Percentiles rank a stretch among this genome's conserved stretches.
phyloP scores from a whole-genome alignment of 2,329 filamentous ascomycete species.

The Neurospora crassa region DNA sequence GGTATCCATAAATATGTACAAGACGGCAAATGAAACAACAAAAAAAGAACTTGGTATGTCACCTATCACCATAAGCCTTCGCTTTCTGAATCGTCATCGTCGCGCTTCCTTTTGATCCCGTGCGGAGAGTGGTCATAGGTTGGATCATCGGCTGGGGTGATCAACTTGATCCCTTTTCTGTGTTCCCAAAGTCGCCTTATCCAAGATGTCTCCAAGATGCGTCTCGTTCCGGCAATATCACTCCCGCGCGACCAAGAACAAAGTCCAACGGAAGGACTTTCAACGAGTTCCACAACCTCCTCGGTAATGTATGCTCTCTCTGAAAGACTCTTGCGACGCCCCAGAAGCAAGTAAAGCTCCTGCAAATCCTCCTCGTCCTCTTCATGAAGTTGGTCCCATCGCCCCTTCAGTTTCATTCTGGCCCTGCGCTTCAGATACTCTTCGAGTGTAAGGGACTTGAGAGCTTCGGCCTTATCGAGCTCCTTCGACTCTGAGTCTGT shows the following conservation, averaged over 20 bases:
- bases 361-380: background rate
- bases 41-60: no score
- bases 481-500: background rate
- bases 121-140: background rate
- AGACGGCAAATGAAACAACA: background rate
- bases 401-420: background rate
- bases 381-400: background rate
- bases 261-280: no score
- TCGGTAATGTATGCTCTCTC: background rate
- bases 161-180: background rate
- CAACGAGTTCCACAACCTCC: background rate
- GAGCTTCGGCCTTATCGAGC: background rate
- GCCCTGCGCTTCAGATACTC: background rate
- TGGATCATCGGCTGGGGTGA: background rate
- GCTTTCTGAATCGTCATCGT: background rate
- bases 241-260: no score
- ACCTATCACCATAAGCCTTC: no score
- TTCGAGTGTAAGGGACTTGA: background rate
- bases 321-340: background rate
- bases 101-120: background rate
- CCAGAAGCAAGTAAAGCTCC: background rate
- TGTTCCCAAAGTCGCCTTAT: background rate
- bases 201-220: background rate
- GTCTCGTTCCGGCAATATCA: background rate
- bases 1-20: background rate